These are phyloP conservation scores for Ceriops tagal DNA, from an alignment of 345 rosid genomes.

Conservation along the genomic window DNA sequence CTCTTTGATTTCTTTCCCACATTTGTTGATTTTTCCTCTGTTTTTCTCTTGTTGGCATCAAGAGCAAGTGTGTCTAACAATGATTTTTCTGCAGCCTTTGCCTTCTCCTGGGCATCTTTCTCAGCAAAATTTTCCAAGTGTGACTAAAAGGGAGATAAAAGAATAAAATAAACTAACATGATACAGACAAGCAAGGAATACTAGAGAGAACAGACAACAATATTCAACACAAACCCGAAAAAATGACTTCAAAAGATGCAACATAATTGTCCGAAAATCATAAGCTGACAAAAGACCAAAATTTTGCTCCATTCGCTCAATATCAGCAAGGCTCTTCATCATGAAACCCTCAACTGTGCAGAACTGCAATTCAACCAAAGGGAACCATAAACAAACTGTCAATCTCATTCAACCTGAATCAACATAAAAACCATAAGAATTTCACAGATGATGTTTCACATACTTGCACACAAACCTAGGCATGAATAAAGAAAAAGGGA, in stretches of 20 bases:
- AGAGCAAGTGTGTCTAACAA: no score
- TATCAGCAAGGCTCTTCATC: background rate
- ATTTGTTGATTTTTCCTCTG: no score
- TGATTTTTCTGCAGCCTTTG: no score
- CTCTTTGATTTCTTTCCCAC: no score
- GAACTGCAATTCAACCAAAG: background rate
- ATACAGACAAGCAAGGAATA: background rate
- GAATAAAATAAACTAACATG: background rate
- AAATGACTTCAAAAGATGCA: conserved; percentile 8
- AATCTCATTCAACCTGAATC: background rate
- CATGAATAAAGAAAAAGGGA: no score
- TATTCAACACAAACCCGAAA: background rate
- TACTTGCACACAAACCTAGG: no score
- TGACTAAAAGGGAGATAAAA: background rate
- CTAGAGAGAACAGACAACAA: background rate
- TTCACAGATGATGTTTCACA: no score
- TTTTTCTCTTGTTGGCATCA: no score
- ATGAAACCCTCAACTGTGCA: background rate
- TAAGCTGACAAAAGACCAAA: background rate
- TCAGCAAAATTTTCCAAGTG: background rate
- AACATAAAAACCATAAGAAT: background rate
- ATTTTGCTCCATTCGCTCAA: background rate
- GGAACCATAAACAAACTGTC: background rate
- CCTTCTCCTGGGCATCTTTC: no score
- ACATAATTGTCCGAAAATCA: conserved; percentile 1